Evolutionary conservation across 768 basidiomycete genomes (phyloP), one percentile per base, ranked within the genome.

Genomic region (Boletus coccyginus): DNA sequence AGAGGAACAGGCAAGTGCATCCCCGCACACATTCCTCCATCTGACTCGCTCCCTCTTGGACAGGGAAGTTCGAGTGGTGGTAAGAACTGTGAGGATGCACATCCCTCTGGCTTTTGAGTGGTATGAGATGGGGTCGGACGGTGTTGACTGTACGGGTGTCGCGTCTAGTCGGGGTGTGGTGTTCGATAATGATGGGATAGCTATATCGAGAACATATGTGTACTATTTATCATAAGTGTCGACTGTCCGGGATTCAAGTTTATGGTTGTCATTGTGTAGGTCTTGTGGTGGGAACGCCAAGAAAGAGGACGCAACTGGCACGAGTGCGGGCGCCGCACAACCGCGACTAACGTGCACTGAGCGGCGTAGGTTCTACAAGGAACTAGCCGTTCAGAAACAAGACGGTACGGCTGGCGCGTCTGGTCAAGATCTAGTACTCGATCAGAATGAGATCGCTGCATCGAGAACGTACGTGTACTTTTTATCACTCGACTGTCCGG

Each of bases 51-150:
- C 10, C 35, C 16, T 38, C 3, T 12, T 50, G 44, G 3, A 7
- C 62, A 85, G 90, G 92, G 58, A 91, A 88, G 73, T 92, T 82
- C 76, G 93, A 94, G 21, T 21, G 21, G 93, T 38, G 93, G 93
- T 50, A 83, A 92, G 58, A 86, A 77, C 69, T 95, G 84, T 88
- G 65, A 49, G 68, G 53, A 13, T 32, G 40, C 16, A 9, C 27
- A 6, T 27, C 27, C 27, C 27, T 27, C 27, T 27, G 27, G 27
- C 27, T 27, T 27, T 27, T 27, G 27, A 6, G 27, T 27, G 27
- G 27, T 6, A 36, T 8, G 50, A 46, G 21, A 45, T 56, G 46
- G 53, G 59, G 55, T 53, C 53, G 45, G 50, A 46, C 14, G 46
- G 24, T 63, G 46, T 48, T 64, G 44, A 48, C 43, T 19, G 36